These are phyloP conservation scores for Elongisporangium prolatum DNA, from an alignment of 352 stramenopile genomes.

Conservation along the genomic window DNA sequence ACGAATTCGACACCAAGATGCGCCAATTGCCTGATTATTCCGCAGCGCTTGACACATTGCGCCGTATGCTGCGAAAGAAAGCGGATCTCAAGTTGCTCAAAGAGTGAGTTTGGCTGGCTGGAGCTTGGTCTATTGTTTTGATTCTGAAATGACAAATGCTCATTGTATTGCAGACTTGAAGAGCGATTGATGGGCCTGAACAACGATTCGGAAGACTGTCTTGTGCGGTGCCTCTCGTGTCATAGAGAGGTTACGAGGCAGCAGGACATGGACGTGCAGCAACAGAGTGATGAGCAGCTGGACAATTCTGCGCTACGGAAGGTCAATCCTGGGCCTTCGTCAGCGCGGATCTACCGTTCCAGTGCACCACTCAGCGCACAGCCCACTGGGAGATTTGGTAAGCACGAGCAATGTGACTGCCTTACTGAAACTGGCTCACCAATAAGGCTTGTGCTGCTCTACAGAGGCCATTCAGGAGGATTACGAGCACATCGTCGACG, in stretches of 20 bases:
- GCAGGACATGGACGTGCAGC: conserved; percentile 10
- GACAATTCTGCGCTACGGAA: conserved; percentile 24
- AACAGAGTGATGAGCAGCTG: conserved; percentile 14
- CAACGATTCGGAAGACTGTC: conserved; percentile 51
- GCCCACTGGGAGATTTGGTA: conserved; percentile 3
- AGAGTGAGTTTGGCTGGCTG: conserved; percentile 28
- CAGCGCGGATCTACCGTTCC: conserved; percentile 54
- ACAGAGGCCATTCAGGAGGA: too few relatives aligned
- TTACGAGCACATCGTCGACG: too few relatives aligned
- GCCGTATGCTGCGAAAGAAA: conserved; percentile 40
- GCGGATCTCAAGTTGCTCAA: conserved; percentile 58
- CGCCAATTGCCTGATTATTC: conserved; percentile 36
- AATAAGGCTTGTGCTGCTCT: too few relatives aligned
- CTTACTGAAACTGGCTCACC: too few relatives aligned
- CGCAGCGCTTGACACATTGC: conserved; percentile 36
- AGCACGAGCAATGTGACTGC: too few relatives aligned
- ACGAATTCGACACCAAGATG: conserved; percentile 40
- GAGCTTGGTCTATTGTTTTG: not conserved
- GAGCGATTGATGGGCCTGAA: conserved; percentile 42
- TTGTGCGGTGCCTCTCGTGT: conserved; percentile 65
- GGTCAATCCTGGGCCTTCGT: conserved; percentile 44
- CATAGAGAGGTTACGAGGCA: conserved; percentile 50
- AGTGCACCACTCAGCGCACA: conserved; percentile 57
- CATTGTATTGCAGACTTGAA: conserved; percentile 38
- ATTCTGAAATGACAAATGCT: too few relatives aligned